Conservation (phyloP, 192 early-diverging fungal genomes). For the Coemansia sp. region DNA sequence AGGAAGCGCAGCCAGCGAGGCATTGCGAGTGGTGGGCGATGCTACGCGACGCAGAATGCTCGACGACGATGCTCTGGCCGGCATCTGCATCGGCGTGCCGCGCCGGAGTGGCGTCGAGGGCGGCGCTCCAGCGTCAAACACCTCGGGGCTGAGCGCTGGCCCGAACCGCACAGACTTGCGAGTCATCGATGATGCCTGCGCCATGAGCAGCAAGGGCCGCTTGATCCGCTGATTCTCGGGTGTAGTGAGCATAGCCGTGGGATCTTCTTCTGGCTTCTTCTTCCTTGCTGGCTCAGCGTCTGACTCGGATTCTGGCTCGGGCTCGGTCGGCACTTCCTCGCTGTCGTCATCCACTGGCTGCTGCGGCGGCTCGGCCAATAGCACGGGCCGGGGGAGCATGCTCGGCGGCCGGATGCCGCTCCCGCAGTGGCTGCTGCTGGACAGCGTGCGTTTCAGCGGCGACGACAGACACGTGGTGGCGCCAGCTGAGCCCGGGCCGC, state of each 20-base stretch:
- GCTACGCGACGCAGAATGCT: constrained; percentile 50
- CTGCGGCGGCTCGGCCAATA: not conserved
- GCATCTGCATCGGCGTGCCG: constrained; percentile 55
- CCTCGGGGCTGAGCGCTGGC: constrained; percentile 62
- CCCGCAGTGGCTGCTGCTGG: constrained; percentile 10
- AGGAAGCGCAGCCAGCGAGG: too few species aligned
- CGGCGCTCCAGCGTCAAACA: constrained; percentile 61
- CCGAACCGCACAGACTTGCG: constrained; percentile 59
- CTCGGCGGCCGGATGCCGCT: too few species aligned
- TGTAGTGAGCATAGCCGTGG: not conserved
- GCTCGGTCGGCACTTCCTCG: constrained; percentile 39
- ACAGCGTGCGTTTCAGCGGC: constrained; percentile 43
- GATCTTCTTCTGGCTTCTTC: too few species aligned
- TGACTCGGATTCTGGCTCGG: constrained; percentile 24
- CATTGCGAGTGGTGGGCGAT: too few species aligned
- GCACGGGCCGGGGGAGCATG: not conserved
- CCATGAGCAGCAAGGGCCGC: not conserved
- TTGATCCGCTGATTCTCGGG: not conserved
- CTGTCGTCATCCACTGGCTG: not conserved
- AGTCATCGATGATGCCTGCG: not conserved
- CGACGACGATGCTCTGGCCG: constrained; percentile 7
- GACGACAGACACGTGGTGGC: constrained; percentile 15
- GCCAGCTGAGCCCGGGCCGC: not conserved
- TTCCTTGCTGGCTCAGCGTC: constrained; percentile 10
- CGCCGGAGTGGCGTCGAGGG: constrained; percentile 60